phyloP scores from a whole-genome alignment of 495 filamentous ascomycete genomes.

The Penicilliopsis zonata region DNA sequence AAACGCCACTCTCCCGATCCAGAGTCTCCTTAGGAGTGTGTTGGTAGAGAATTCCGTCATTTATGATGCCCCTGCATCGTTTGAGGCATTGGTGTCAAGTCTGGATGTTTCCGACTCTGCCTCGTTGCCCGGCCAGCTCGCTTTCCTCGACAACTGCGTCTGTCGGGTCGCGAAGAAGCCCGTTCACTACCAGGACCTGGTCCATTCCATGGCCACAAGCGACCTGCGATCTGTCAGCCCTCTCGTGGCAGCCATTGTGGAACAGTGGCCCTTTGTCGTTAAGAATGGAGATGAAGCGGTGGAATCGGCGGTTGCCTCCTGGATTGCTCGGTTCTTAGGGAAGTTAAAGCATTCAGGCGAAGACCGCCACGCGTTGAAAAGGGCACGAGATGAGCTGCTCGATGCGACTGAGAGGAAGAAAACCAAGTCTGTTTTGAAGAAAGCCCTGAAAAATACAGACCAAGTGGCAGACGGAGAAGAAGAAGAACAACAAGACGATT shows the following conservation, averaged over 20 bases:
- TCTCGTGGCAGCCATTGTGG: conserved; percentile 52
- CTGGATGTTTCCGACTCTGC: conserved; percentile 27
- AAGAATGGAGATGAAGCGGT: conserved; percentile 30
- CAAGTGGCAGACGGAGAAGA: too few species aligned
- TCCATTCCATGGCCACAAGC: conserved; percentile 23
- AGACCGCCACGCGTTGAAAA: conserved; percentile 22
- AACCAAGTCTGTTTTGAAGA: conserved; percentile 25
- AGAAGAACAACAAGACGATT: too few species aligned
- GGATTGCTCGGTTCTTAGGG: conserved; percentile 38
- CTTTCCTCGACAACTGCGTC: conserved; percentile 73
- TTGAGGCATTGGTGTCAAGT: conserved; percentile 28
- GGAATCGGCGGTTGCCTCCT: conserved; percentile 34
- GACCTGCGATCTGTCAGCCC: conserved; percentile 28
- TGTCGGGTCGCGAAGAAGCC: conserved; percentile 55
- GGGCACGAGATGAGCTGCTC: conserved; percentile 27
- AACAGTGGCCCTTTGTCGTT: conserved; percentile 64
- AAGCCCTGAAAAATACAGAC: conserved; percentile 24
- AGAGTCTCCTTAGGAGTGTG: conserved; percentile 18
- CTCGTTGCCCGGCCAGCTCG: conserved; percentile 17
- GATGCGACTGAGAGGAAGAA: conserved; percentile 26
- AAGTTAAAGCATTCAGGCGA: conserved; percentile 34
- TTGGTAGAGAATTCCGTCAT: conserved; percentile 26
- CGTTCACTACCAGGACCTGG: conserved; percentile 58
- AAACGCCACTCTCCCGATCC: conserved; percentile 22
- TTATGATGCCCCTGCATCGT: conserved; percentile 16